Base-by-base conservation (phyloP, 2,329 filamentous ascomycete species). In the Taxawa tesnikishii region DNA sequence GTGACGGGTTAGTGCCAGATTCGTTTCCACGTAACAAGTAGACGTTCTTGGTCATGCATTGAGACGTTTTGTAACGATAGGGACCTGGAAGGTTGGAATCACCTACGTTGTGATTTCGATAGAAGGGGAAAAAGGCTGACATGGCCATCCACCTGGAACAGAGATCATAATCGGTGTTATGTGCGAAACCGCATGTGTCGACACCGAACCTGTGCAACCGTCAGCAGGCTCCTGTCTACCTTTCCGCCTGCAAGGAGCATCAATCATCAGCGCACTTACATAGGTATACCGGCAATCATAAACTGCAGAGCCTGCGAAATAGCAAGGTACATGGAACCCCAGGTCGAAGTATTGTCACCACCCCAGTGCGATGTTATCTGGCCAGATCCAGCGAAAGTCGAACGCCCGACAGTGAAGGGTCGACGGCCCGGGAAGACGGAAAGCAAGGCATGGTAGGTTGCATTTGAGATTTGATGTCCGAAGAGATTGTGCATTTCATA, bases 91-190 rank as follows among this genome's bases (percentile, higher is more conserved):
- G n/a, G n/a, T n/a, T n/a, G n/a, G n/a, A n/a, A n/a, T n/a, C n/a
- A n/a, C n/a, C n/a, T n/a, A n/a, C n/a, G n/a, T n/a, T n/a, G n/a
- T n/a, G n/a, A n/a, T n/a, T n/a, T n/a, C n/a, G n/a, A n/a, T n/a
- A n/a, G n/a, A n/a, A n/a, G n/a, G 47, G 46, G 38, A 38, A 48
- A 37, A 38, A 48, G 9, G 46, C 43, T 11, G 35, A 36, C 12
- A 49, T 32, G 23, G 44, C 39, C 40, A 38, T 38, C 41, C 42
- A 45, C 3, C 42, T 14, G n/a, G 26, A 37, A 28, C 44, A 48
- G 14, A 48, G 34, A 21, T 45, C 38, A 31, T 35, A 28, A n/a
- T 42, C 41, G 4, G 44, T 33, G 17, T 47, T 47, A 6, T 39
- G 38, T 15, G 34, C 39, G 38, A 47, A 48, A 12, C 45, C 45